Evolutionary conservation across 257 asterid species (phyloP).

Genomic region (Salvia splendens): DNA sequence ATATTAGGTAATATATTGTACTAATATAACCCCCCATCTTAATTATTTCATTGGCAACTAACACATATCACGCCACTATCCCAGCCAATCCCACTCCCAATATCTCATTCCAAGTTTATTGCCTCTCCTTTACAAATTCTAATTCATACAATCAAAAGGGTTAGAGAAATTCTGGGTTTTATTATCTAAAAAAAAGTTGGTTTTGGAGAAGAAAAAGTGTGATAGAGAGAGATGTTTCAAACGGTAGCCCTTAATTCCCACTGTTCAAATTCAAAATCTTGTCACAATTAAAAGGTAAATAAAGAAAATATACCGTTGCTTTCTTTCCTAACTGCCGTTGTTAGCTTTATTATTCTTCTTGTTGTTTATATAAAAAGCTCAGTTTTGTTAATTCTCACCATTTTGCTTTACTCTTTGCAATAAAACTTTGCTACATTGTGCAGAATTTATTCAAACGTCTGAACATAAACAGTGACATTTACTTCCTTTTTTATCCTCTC

Average conservation of each 20-base stretch:
- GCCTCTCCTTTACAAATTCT: conserved; percentile 6
- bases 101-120: conserved; percentile 9
- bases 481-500: conserved; percentile 22
- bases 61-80: conserved; percentile 31
- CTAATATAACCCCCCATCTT: conserved; percentile 25
- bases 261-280: conserved; percentile 64
- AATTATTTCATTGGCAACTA: conserved; percentile 29
- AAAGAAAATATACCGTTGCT: conserved; percentile 49
- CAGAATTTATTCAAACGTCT: conserved; percentile 37
- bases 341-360: conserved; percentile 29
- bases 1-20: conserved; percentile 9
- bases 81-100: conserved; percentile 31
- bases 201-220: conserved; percentile 28
- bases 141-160: conserved; percentile 23
- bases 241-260: conserved; percentile 45
- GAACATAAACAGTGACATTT: conserved; percentile 39
- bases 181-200: conserved; percentile 11
- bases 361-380: not conserved
- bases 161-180: conserved; percentile 1
- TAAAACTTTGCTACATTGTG: conserved; percentile 37
- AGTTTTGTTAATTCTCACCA: conserved; percentile 10
- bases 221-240: conserved; percentile 44
- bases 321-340: conserved; percentile 44
- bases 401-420: conserved; percentile 15
- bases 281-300: conserved; percentile 49